Evolutionary conservation across 768 basidiomycete species (phyloP), one percentile per base, ranked within the genome.

Genomic region (Xerocomellus chrysenteron): DNA sequence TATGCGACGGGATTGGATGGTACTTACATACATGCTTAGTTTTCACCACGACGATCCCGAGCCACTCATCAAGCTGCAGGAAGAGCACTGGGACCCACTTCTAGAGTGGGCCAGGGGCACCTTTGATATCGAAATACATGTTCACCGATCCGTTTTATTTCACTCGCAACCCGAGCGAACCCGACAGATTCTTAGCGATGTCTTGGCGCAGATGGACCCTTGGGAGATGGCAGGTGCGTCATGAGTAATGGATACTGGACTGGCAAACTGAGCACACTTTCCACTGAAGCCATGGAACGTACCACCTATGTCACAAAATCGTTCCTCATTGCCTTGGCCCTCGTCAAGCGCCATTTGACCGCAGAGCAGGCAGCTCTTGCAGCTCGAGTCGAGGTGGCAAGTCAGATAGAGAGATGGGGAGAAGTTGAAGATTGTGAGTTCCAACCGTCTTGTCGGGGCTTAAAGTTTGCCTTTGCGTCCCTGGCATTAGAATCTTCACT

Each of bases 321-420:
- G 0, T 88, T 97, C 68, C 74, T 98, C 37, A 90, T 97, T 59
- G 89, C 83, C 0, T 75, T 99, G 36, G 94, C 91, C 10, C 78
- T 99, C 33, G 85, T 94, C 33, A 85, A 84, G 64, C 86, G 85
- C 35, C 83, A 80, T 55, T 69, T 98, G 41, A 84, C 83, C 4
- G 91, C 85, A 1, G 92, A 99, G 65, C 78, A 93, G 67, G 95
- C 96, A 10, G 84, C 94, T 2, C 72, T 85, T 48, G 92, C 92
- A 0, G 82, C 93, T 8, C 88, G 89, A 50, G 95, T 96, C 9
- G 97, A 99, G 74, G 96, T 99, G 0, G 80, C 86, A 59, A 95
- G 93, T 69, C 96, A 98, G 75, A 98, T 98, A 57, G 85, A 95
- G 72, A 81, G 87, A 47, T 99, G 97, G 97, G 97, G 97, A n/a